A percentile compares a stretch with the other conserved stretches of the same genome.
Evolutionary conservation across 148 eudicot genomes (phyloP).

Genomic region (Oxyria digyna): DNA sequence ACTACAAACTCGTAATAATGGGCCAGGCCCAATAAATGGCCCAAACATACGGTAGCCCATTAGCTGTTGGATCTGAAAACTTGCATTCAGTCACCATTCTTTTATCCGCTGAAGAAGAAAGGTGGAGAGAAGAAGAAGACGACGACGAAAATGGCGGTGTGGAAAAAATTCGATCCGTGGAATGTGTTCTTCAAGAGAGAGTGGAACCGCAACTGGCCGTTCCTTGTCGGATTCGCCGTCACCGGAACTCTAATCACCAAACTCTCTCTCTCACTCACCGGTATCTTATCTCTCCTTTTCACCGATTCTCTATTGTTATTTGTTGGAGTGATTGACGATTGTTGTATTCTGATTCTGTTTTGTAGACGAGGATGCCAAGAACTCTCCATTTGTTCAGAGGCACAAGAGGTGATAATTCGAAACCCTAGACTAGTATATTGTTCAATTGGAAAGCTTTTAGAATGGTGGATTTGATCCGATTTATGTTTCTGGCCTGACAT

Average conservation of each 20-base stretch:
- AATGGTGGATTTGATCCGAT: too few species aligned
- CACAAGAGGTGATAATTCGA: constrained; percentile 31
- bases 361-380: constrained; percentile 78
- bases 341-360: background rate
- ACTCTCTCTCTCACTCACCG: constrained; percentile 32
- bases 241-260: constrained; percentile 34
- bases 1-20: too few species aligned
- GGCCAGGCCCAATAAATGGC: background rate
- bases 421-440: background rate
- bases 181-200: constrained; percentile 59
- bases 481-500: background rate
- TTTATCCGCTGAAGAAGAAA: background rate
- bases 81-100: background rate
- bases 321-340: background rate
- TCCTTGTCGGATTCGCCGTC: constrained; percentile 39
- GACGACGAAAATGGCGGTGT: constrained; percentile 6
- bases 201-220: constrained; percentile 55
- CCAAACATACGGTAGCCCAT: background rate
- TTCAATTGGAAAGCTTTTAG: background rate
- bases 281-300: constrained; percentile 12
- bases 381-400: constrained; percentile 68
- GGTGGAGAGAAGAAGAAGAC: background rate
- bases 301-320: background rate
- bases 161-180: constrained; percentile 74
- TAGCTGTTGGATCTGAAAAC: background rate